Percentiles rank a stretch among this genome's conserved stretches.
These are phyloP conservation scores for Hypomyces rosellus DNA, from an alignment of 2,329 filamentous ascomycete species.

Conservation along the genomic window DNA sequence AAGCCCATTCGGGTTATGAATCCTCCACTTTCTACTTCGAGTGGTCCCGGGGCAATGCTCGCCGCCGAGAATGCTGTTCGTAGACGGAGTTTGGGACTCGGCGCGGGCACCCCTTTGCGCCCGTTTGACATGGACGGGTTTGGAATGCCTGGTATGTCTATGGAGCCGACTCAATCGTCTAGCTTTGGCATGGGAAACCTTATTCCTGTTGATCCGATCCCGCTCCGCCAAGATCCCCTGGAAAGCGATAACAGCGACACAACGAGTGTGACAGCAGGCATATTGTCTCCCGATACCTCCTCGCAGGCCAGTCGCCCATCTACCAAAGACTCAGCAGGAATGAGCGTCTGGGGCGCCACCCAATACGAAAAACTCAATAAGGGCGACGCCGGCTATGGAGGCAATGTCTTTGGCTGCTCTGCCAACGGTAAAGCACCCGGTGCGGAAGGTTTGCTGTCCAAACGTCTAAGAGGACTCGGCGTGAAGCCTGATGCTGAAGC, in stretches of 20 bases:
- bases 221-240: slow-evolving; percentile 35
- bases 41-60: slow-evolving; percentile 42
- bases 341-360: slow-evolving; percentile 25
- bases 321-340: slow-evolving; percentile 27
- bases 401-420: slow-evolving; percentile 40
- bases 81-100: slow-evolving; percentile 50
- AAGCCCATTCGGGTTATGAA: slow-evolving; percentile 58
- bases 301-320: slow-evolving; percentile 27
- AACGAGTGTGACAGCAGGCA: slow-evolving; percentile 15
- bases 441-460: slow-evolving; percentile 63
- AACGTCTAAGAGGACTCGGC: slow-evolving; percentile 58
- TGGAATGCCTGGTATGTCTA: slow-evolving; percentile 1
- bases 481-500: slow-evolving; percentile 25
- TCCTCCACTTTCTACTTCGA: slow-evolving; percentile 29
- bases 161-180: slow-evolving; percentile 5
- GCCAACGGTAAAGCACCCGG: slow-evolving; percentile 30
- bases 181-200: slow-evolving; percentile 25
- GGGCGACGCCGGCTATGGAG: slow-evolving; percentile 58
- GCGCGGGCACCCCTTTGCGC: slow-evolving; percentile 26
- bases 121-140: slow-evolving; percentile 27
- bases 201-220: slow-evolving; percentile 43
- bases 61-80: slow-evolving; percentile 55
- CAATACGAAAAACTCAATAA: slow-evolving; percentile 63
- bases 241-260: slow-evolving; percentile 27
- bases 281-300: slow-evolving; percentile 23